These are phyloP conservation scores for sweet orange (Citrus sinensis) DNA, from an alignment of 345 rosid species.

Conservation along the genomic window DVS_A1.0 CM039166.1:13405501-13406000, in stretches of 20 bases:
- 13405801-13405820: no score
- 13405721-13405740: background rate
- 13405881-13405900: background rate
- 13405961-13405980: slow-evolving; percentile 36
- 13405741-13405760: background rate
- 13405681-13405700: background rate
- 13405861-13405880: no score
- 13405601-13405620: background rate
- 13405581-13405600: background rate
- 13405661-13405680: background rate
- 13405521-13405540: background rate
- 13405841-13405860: no score
- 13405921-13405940: slow-evolving; percentile 63
- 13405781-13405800: background rate
- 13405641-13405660: background rate
- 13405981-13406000: no score
- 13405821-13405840: no score
- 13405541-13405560: background rate
- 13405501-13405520: background rate
- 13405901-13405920: slow-evolving; percentile 74
- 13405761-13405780: background rate
- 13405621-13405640: background rate
- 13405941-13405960: slow-evolving; percentile 71
- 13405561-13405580: background rate
- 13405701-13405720: background rate